phyloP scores from a whole-genome alignment of 257 asterid species.

The Gentiana macrophylla region DNA sequence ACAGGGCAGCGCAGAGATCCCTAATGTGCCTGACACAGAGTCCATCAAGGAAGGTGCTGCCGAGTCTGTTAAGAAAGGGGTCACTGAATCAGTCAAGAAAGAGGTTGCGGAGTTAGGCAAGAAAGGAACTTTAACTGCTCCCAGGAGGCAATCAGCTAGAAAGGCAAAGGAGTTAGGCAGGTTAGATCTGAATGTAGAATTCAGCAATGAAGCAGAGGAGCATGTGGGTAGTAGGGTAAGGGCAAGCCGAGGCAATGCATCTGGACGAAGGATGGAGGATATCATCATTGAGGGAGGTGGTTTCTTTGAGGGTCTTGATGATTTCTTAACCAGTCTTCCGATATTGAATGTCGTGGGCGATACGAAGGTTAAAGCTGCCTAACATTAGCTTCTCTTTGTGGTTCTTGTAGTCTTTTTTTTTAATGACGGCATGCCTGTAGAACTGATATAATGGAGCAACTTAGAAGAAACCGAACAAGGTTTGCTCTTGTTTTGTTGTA shows the following conservation, averaged over 20 bases:
- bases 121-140: constrained; percentile 26
- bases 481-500: constrained; percentile 2
- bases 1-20: constrained; percentile 33
- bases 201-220: constrained; percentile 81
- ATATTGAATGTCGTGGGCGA: constrained; percentile 79
- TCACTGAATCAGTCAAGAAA: constrained; percentile 41
- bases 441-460: constrained; percentile 28
- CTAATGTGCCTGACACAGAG: constrained; percentile 29
- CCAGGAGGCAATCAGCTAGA: constrained; percentile 64
- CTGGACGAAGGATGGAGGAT: constrained; percentile 62
- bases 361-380: constrained; percentile 77
- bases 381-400: constrained; percentile 29
- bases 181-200: constrained; percentile 88
- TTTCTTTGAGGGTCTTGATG: constrained; percentile 98
- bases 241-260: constrained; percentile 43
- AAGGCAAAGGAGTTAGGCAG: constrained; percentile 61
- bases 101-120: constrained; percentile 41
- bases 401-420: constrained; percentile 32
- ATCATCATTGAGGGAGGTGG: constrained; percentile 82
- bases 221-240: constrained; percentile 41
- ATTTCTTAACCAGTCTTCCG: constrained; percentile 83
- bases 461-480: constrained; percentile 15
- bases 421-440: constrained; percentile 15
- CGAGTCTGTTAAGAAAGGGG: neutral
- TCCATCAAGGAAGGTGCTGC: constrained; percentile 24